A percentile compares a stretch with the other conserved stretches of the same genome.
Conservation (phyloP, 495 filamentous ascomycete genomes). For the Penicillium desertorum region DNA sequence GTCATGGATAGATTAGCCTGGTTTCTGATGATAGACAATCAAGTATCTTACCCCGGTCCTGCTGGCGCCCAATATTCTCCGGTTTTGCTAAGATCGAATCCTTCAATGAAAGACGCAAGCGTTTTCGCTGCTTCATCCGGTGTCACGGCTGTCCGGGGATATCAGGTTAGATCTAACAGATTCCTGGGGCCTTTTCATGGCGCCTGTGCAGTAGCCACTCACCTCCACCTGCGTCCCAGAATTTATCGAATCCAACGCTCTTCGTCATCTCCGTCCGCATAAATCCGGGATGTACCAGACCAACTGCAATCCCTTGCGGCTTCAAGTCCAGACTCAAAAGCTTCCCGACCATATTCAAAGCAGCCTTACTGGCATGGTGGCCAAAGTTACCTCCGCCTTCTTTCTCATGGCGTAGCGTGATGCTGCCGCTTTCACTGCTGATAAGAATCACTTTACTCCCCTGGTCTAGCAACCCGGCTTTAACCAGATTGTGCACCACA, state of each 20-base stretch:
- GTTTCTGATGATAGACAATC: neutral
- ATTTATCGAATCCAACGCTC: slow-evolving; percentile 69
- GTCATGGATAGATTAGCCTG: slow-evolving; percentile 17
- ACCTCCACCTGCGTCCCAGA: slow-evolving; percentile 66
- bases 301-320: slow-evolving; percentile 60
- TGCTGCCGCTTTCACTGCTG: slow-evolving; percentile 66
- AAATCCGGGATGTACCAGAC: slow-evolving; percentile 69
- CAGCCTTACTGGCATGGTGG: slow-evolving; percentile 71
- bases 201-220: slow-evolving; percentile 18
- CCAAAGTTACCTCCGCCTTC: slow-evolving; percentile 73
- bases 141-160: slow-evolving; percentile 53
- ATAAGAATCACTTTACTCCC: slow-evolving; percentile 65
- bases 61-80: slow-evolving; percentile 72
- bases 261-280: slow-evolving; percentile 76
- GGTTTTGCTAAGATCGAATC: slow-evolving; percentile 62
- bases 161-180: slow-evolving; percentile 4
- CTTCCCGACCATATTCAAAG: slow-evolving; percentile 73
- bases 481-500: slow-evolving; percentile 59
- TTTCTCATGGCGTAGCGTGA: slow-evolving; percentile 62
- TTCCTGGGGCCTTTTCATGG: neutral
- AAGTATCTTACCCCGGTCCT: slow-evolving; percentile 55
- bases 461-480: slow-evolving; percentile 47
- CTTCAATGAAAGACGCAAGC: slow-evolving; percentile 59
- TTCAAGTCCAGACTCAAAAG: slow-evolving; percentile 67
- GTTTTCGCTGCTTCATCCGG: slow-evolving; percentile 65